Evolutionary conservation across 768 basidiomycete species (phyloP), one percentile per base, ranked within the genome.

Genomic region (Mycena galericulata): DNA sequence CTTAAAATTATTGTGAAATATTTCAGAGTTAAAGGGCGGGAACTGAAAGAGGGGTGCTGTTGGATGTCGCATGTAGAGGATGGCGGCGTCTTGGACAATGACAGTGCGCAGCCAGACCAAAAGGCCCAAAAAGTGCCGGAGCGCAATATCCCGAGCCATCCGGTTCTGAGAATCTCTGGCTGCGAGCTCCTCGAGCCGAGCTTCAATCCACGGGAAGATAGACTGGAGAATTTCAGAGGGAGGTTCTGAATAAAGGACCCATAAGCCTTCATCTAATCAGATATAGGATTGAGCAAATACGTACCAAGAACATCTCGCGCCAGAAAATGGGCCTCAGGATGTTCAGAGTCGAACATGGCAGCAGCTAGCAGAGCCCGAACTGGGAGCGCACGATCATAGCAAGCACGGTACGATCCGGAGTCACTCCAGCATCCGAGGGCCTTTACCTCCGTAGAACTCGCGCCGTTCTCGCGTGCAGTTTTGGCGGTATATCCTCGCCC

Each of bases 31-130:
- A 65, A 82, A 80, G 0, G 77, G 79, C 1, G 71, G 22, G 40
- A 57, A 77, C 1, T 70, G 54, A 53, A 78, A 82, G 3, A 82
- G 40, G 0, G 69, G 36, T 12, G 63, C 49, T 4, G 72, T n/a
- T 0, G 79, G 77, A 56, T 78, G 38, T 0, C 54, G 30, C 0
- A 40, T 27, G 38, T 60, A 80, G 0, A 82, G 69, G n/a, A 81
- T 53, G 2, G 80, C 80, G 2, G 72, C 65, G 56, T 83, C 81
- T 72, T 83, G 79, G 7, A 83, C 72, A 1, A 82, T 66, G n/a
- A 82, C 72, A 2, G 32, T 55, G 11, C 70, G 74, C 0, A 82
- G 56, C 64, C 73, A 72, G 1, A 49, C 11, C 1, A 83, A 67
- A 1, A 80, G 43, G 0, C 58, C 38, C 1, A 78, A 74, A 56